phyloP scores from a whole-genome alignment of 352 stramenopile genomes.

The Pythium grandisporangium region DNA sequence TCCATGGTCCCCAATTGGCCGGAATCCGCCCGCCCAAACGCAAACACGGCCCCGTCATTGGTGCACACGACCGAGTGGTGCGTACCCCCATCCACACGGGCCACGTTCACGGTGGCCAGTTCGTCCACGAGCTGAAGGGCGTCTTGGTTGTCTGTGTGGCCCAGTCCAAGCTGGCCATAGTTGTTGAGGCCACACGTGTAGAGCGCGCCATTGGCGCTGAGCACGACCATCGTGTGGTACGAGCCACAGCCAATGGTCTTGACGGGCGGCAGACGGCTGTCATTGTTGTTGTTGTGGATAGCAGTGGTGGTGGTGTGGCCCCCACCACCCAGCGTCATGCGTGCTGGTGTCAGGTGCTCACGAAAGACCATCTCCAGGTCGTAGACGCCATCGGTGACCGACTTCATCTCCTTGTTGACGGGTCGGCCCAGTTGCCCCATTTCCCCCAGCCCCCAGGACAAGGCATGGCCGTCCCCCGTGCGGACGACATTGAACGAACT shows the following conservation, averaged over 20 bases:
- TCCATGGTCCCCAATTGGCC: slow-evolving; percentile 88
- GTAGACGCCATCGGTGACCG: slow-evolving; percentile 58
- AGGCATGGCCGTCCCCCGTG: slow-evolving; percentile 79
- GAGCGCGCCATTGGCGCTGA: slow-evolving; percentile 63
- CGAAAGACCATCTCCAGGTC: slow-evolving; percentile 63
- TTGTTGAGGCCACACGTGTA: slow-evolving; percentile 94
- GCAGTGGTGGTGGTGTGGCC: no score
- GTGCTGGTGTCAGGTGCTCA: slow-evolving; percentile 71
- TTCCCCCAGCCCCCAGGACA: slow-evolving; percentile 90
- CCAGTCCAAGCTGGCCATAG: slow-evolving; percentile 95
- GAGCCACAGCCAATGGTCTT: slow-evolving; percentile 85
- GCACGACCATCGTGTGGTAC: slow-evolving; percentile 79
- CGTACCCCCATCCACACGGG: slow-evolving; percentile 81
- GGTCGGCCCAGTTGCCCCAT: slow-evolving; percentile 78
- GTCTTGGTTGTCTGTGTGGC: slow-evolving; percentile 65
- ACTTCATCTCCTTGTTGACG: slow-evolving; percentile 56
- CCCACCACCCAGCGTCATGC: slow-evolving; percentile 46
- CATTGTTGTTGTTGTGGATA: no score
- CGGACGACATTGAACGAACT: slow-evolving; percentile 81
- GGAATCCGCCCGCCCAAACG: slow-evolving; percentile 91
- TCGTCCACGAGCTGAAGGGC: slow-evolving; percentile 71
- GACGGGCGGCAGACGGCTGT: slow-evolving; percentile 42
- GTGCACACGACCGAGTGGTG: slow-evolving; percentile 91
- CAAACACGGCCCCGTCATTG: slow-evolving; percentile 80
- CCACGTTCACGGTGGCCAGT: slow-evolving; percentile 51